Evolutionary conservation across 2,329 filamentous ascomycete genomes (phyloP).

Genomic region (Ophiostoma perfectum): DNA sequence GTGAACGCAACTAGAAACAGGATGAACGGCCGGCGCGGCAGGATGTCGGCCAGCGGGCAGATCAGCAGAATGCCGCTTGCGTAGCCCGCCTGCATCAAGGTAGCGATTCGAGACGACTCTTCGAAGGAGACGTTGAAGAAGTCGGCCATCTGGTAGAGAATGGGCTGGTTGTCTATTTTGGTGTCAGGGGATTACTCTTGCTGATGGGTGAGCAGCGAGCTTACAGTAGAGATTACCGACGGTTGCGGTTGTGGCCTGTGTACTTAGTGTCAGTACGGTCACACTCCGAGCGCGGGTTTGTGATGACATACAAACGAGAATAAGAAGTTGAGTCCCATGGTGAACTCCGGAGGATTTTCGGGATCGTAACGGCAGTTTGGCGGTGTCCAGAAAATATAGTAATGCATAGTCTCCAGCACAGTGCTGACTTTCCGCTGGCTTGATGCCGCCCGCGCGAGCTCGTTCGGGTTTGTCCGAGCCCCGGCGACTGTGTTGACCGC

Average conservation of each 20-base stretch:
- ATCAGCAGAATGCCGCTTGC: conserved; percentile 67
- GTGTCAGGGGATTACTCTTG: neutral
- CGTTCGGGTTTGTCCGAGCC: no score
- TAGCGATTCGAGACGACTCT: conserved; percentile 61
- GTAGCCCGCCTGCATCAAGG: conserved; percentile 74
- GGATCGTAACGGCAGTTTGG: conserved; percentile 63
- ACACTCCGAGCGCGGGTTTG: no score
- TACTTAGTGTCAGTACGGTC: neutral
- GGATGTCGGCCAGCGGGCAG: conserved; percentile 67
- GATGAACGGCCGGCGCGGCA: conserved; percentile 64
- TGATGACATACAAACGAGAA: conserved; percentile 53
- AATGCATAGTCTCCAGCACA: neutral
- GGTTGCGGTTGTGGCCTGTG: conserved; percentile 55
- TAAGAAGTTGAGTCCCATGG: conserved; percentile 61
- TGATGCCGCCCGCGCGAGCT: neutral
- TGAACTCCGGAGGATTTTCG: conserved; percentile 61
- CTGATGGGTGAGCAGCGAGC: neutral
- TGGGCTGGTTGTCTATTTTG: conserved; percentile 62
- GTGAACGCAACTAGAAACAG: conserved; percentile 62
- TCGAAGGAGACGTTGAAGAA: conserved; percentile 69
- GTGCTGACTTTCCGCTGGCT: neutral
- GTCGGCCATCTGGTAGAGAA: conserved; percentile 66
- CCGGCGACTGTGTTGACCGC: neutral
- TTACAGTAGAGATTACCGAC: conserved; percentile 67
- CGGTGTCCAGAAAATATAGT: conserved; percentile 37